Evolutionary conservation across 208 protist species (phyloP), one percentile per base, ranked within the genome.

Genomic region (Herpetomonas tarakana): DNA sequence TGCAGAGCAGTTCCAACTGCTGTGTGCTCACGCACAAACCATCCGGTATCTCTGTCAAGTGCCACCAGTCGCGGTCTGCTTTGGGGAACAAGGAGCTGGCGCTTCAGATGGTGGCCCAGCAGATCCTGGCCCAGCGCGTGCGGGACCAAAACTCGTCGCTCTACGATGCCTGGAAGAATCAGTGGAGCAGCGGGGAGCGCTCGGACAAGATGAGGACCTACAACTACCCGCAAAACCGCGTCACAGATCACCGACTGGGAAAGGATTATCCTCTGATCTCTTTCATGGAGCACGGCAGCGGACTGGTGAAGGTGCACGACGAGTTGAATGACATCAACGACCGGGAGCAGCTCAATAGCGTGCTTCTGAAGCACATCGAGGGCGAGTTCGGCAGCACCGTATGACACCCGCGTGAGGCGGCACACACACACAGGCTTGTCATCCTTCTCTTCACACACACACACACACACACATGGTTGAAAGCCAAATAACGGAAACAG

Each of bases 151-250:
- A 87, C 53, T 88, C 69, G 14, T 86, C 83, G 25, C 64, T 91
- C 49, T 71, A 94, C 60, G 72, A 79, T 1, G 79, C 84, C 29
- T 94, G 85, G 80, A 64, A 68, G 44, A 85, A 85, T 50, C 91
- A 96, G 58, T 92, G 83, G 88, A 90, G 75, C 57, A 94, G 84
- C 62, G 91, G 91, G 0, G 91, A 96, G 71, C 83, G 91, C 19
- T 91, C 85, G 0, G 91, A 96, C 55, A 92, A 91, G 63, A 94
- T 96, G 85, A 62, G 91, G 44, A 94, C 91, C 22, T 96, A 94
- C 79, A 96, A 96, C 55, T 92, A 81, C 58, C 91, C 85, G 11
- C 91, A 96, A 52, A 96, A 96, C 61, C 82, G 86, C 16, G 76
- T 94, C 19, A 93, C 88, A 3, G 91, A 96, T 52, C 91, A 96